phyloP scores from a whole-genome alignment of 2,329 filamentous ascomycete species.

The Colletotrichum euphorbiae region DNA sequence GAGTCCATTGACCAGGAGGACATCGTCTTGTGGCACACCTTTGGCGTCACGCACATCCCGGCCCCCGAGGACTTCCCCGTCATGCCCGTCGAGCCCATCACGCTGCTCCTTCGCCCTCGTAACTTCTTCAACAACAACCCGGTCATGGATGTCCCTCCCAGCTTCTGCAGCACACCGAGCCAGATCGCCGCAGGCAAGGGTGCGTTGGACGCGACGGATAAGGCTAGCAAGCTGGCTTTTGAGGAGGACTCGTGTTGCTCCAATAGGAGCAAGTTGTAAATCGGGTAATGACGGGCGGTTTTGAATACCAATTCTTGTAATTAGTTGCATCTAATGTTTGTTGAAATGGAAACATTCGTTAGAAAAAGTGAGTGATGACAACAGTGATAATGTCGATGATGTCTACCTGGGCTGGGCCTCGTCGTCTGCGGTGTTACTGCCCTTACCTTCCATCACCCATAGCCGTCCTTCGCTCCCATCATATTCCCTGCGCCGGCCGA shows the following conservation, averaged over 20 bases:
- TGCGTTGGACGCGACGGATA: slow-evolving; percentile 60
- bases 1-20: slow-evolving; percentile 81
- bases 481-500: no score
- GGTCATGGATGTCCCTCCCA: slow-evolving; percentile 83
- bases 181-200: slow-evolving; percentile 65
- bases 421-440: no score
- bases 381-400: no score
- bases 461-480: no score
- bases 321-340: neutral
- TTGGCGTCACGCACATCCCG: slow-evolving; percentile 91
- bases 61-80: slow-evolving; percentile 91
- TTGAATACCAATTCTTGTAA: slow-evolving; percentile 14
- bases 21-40: slow-evolving; percentile 93
- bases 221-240: slow-evolving; percentile 57
- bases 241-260: slow-evolving; percentile 25
- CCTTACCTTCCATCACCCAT: no score
- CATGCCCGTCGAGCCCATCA: slow-evolving; percentile 91
- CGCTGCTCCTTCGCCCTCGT: slow-evolving; percentile 79
- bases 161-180: slow-evolving; percentile 78
- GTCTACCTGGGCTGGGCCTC: no score
- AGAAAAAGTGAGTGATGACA: neutral
- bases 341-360: slow-evolving; percentile 2
- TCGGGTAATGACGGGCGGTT: neutral
- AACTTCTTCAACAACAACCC: slow-evolving; percentile 88
- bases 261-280: slow-evolving; percentile 33